phyloP scores from a whole-genome alignment of 495 filamentous ascomycete species.

The Aspergillus saccharolyticus region DNA sequence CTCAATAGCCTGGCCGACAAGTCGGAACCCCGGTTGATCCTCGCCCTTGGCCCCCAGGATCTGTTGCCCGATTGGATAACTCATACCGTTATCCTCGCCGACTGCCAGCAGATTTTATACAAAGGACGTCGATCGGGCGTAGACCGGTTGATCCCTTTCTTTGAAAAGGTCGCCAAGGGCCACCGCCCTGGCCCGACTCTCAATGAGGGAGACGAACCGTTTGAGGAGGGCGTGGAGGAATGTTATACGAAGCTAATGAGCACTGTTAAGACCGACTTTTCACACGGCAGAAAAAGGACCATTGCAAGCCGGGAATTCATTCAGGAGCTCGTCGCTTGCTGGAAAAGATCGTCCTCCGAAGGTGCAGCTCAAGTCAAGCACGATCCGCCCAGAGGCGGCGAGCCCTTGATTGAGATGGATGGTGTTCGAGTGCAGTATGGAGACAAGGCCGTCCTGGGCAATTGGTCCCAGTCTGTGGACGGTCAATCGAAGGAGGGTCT shows the following conservation, averaged over 20 bases:
- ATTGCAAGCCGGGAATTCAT: background rate
- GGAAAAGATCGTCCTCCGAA: background rate
- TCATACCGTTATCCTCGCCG: constrained; percentile 64
- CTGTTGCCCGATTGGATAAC: constrained; percentile 85
- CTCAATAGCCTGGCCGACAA: constrained; percentile 60
- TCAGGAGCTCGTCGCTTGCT: background rate
- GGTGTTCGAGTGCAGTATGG: constrained; percentile 77
- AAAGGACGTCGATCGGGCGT: constrained; percentile 19
- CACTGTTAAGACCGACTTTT: no score
- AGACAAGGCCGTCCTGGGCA: constrained; percentile 67
- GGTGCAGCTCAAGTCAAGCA: background rate
- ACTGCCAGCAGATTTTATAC: constrained; percentile 51
- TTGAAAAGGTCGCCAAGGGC: no score
- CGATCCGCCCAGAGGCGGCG: constrained; percentile 28
- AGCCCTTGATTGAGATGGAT: constrained; percentile 79
- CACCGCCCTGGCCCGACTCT: no score
- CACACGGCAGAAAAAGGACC: background rate
- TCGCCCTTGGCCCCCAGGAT: constrained; percentile 81
- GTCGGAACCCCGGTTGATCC: constrained; percentile 62
- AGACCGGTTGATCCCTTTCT: no score
- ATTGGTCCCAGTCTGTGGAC: constrained; percentile 61
- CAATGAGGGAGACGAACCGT: no score
- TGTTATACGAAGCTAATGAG: no score
- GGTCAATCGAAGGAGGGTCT: constrained; percentile 52
- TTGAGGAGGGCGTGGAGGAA: no score